phyloP scores from a whole-genome alignment of 2,329 filamentous ascomycete species.

The Aspergillus floridensis region DNA sequence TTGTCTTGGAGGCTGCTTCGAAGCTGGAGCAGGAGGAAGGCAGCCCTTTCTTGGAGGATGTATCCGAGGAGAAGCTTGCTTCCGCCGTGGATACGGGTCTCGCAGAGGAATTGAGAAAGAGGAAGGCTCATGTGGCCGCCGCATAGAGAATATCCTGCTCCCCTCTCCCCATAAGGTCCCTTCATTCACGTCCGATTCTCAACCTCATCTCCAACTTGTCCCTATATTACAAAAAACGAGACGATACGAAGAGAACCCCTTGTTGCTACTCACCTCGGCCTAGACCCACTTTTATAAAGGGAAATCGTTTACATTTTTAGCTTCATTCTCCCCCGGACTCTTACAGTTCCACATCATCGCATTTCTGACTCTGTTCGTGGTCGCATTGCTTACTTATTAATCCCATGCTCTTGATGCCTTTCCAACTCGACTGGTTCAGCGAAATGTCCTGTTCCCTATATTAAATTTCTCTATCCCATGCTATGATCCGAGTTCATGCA shows the following conservation, averaged over 20 bases:
- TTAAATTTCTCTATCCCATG: not conserved
- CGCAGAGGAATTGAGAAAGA: constrained; percentile 76
- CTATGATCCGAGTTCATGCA: not conserved
- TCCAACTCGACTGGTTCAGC: not conserved
- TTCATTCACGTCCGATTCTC: not conserved
- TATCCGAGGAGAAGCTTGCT: constrained; percentile 19
- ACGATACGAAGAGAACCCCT: not conserved
- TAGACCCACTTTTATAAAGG: not conserved
- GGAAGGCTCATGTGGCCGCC: constrained; percentile 21
- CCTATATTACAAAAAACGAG: not conserved
- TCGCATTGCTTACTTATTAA: not conserved
- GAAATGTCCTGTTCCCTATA: not conserved
- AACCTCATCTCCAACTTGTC: not conserved
- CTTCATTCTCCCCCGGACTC: not conserved
- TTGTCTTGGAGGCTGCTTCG: constrained; percentile 37
- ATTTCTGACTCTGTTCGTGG: not conserved
- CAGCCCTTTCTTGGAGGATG: constrained; percentile 27
- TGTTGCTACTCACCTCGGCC: not conserved
- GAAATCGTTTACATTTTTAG: not conserved
- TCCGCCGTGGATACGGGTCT: constrained; percentile 64
- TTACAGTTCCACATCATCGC: not conserved
- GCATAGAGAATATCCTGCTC: not conserved
- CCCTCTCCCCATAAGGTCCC: not conserved
- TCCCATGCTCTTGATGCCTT: not conserved
- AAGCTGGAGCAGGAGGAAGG: constrained; percentile 32